These are phyloP conservation scores for Aphanomyces stellatus DNA, from an alignment of 352 stramenopile species.

Conservation along the genomic window DNA sequence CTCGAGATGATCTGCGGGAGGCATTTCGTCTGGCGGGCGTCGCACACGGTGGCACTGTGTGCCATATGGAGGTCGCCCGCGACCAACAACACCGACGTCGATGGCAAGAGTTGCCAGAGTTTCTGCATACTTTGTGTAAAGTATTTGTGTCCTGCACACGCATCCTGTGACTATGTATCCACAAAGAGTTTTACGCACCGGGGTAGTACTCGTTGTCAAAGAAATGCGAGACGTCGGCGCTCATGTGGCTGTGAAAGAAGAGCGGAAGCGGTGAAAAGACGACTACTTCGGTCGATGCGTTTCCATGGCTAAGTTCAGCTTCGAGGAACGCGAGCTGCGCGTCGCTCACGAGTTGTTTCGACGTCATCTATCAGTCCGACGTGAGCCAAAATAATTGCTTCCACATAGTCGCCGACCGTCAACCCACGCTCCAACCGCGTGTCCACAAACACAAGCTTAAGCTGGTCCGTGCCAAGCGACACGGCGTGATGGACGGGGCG, in stretches of 20 bases:
- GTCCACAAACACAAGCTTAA: slow-evolving; percentile 61
- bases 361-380: neutral
- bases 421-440: slow-evolving; percentile 56
- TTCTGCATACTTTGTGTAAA: slow-evolving; percentile 30
- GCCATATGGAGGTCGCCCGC: slow-evolving; percentile 58
- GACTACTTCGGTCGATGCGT: slow-evolving; percentile 27
- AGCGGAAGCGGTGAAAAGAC: slow-evolving; percentile 48
- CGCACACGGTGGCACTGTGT: slow-evolving; percentile 40
- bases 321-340: slow-evolving; percentile 23
- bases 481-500: slow-evolving; percentile 33
- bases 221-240: slow-evolving; percentile 36
- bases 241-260: slow-evolving; percentile 55
- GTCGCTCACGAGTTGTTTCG: slow-evolving; percentile 27
- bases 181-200: slow-evolving; percentile 23
- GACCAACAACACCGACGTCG: slow-evolving; percentile 34
- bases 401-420: neutral
- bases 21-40: slow-evolving; percentile 20
- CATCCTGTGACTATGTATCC: slow-evolving; percentile 23
- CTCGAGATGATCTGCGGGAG: slow-evolving; percentile 62
- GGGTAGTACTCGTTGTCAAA: slow-evolving; percentile 63
- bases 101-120: slow-evolving; percentile 19
- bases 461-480: slow-evolving; percentile 23
- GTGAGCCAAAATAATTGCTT: neutral
- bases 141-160: slow-evolving; percentile 28
- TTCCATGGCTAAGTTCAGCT: slow-evolving; percentile 16